phyloP scores from a whole-genome alignment of 805 yeast species.

The Jamesozyma rosinii region DNA sequence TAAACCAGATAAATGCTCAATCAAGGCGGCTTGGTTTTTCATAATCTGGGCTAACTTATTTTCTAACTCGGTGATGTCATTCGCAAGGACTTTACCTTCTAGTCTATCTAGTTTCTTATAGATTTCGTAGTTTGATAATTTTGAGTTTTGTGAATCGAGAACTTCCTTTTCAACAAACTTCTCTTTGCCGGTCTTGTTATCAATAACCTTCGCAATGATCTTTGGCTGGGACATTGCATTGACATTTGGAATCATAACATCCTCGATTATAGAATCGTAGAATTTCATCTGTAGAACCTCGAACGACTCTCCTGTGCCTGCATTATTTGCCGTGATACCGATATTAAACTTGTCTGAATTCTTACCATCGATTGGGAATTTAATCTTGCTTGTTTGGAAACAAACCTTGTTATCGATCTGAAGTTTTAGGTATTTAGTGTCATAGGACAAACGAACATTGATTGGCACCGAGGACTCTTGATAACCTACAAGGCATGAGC shows the following conservation, averaged over 20 bases:
- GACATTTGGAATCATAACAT: conserved; percentile 51
- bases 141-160: conserved; percentile 18
- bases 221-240: conserved; percentile 38
- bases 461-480: conserved; percentile 65
- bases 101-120: conserved; percentile 27
- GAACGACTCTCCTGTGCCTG: conserved; percentile 46
- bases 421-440: conserved; percentile 42
- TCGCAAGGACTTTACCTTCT: conserved; percentile 31
- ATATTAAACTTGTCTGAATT: conserved; percentile 29
- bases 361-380: conserved; percentile 31
- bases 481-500: conserved; percentile 48
- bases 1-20: conserved; percentile 17
- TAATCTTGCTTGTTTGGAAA: conserved; percentile 52
- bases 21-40: conserved; percentile 18
- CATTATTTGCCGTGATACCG: conserved; percentile 47
- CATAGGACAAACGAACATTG: conserved; percentile 55
- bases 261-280: conserved; percentile 45
- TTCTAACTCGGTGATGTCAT: conserved; percentile 25
- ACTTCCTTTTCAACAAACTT: conserved; percentile 25
- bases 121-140: conserved; percentile 20
- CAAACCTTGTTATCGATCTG: conserved; percentile 67
- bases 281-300: conserved; percentile 54
- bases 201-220: conserved; percentile 36
- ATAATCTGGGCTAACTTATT: conserved; percentile 18
- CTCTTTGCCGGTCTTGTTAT: conserved; percentile 30